These are phyloP conservation scores for Nicotiana paniculata DNA, from an alignment of 257 asterid species.

Conservation along the genomic window DNA sequence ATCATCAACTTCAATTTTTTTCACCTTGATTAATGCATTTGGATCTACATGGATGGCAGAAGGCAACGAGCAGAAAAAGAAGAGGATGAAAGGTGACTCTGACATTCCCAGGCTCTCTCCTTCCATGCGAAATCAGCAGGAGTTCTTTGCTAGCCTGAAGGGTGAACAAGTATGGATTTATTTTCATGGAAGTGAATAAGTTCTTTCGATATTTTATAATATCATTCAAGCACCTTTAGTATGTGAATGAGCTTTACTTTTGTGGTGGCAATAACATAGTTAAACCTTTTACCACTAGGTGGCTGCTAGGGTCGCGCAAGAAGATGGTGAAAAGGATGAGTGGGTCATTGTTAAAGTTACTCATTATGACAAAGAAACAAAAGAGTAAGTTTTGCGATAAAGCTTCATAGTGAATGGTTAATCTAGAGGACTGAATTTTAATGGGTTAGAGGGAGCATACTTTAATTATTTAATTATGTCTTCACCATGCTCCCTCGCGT, in stretches of 20 bases:
- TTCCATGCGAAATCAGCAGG: conserved; percentile 58
- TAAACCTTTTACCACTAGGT: conserved; percentile 39
- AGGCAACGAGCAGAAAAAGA: conserved; percentile 82
- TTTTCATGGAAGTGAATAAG: not conserved
- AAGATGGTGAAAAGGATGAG: conserved; percentile 85
- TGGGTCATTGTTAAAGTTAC: conserved; percentile 96
- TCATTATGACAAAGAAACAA: conserved; percentile 87
- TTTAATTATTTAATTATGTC: too few species aligned
- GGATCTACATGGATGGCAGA: conserved; percentile 42
- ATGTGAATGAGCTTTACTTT: not conserved
- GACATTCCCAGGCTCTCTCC: conserved; percentile 62
- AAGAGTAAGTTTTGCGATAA: conserved; percentile 51
- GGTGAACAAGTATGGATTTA: conserved; percentile 75
- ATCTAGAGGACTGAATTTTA: not conserved
- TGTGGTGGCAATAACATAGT: not conserved
- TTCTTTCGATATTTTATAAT: not conserved
- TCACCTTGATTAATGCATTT: not conserved
- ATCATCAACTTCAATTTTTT: not conserved
- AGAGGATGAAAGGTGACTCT: conserved; percentile 72
- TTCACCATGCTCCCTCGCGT: too few species aligned
- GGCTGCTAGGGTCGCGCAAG: conserved; percentile 88
- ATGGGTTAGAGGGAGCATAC: too few species aligned
- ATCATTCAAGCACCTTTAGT: not conserved
- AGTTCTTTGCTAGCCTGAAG: conserved; percentile 80
- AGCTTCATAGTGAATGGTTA: not conserved